Percentiles rank a stretch among this genome's conserved stretches.
These are phyloP conservation scores for Diplodia sapinea DNA, from an alignment of 2,329 filamentous ascomycete genomes.

Conservation along the genomic window DNA sequence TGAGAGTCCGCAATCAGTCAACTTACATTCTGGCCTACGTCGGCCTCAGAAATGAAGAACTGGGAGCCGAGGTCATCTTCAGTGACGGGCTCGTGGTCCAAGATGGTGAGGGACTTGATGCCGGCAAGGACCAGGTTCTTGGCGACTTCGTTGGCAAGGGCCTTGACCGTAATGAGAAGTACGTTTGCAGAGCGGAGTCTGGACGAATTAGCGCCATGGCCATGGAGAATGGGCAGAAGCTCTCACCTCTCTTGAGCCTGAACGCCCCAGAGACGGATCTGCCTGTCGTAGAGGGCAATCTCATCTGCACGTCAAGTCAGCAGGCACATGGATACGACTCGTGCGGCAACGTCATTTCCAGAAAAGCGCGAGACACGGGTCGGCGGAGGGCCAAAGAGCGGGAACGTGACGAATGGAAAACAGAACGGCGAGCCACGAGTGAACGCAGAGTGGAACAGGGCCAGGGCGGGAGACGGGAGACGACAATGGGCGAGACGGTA, in stretches of 20 bases:
- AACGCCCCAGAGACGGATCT: slow-evolving; percentile 96
- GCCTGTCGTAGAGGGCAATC: slow-evolving; percentile 94
- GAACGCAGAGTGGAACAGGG: neutral
- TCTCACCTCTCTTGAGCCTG: slow-evolving; percentile 79
- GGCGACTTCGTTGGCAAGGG: slow-evolving; percentile 89
- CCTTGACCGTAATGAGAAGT: slow-evolving; percentile 85
- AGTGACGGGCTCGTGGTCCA: slow-evolving; percentile 77
- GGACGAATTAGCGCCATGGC: neutral
- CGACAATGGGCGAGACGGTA: slow-evolving; percentile 30
- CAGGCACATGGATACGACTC: neutral
- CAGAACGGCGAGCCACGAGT: neutral
- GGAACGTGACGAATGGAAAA: neutral
- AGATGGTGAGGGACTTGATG: slow-evolving; percentile 85
- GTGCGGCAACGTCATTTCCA: slow-evolving; percentile 3
- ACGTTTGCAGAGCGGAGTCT: slow-evolving; percentile 89
- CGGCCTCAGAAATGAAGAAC: slow-evolving; percentile 75
- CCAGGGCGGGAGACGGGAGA: neutral
- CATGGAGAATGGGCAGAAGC: neutral
- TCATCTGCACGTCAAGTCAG: slow-evolving; percentile 67
- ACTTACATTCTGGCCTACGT: slow-evolving; percentile 74
- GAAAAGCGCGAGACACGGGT: neutral
- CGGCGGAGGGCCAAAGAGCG: neutral
- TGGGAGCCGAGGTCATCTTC: slow-evolving; percentile 74
- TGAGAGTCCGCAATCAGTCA: slow-evolving; percentile 41
- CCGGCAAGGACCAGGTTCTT: slow-evolving; percentile 97